Evolutionary conservation across 495 filamentous ascomycete genomes (phyloP), one percentile per base, ranked within the genome.

Genomic region (Aspergillus kassunensis): DNA sequence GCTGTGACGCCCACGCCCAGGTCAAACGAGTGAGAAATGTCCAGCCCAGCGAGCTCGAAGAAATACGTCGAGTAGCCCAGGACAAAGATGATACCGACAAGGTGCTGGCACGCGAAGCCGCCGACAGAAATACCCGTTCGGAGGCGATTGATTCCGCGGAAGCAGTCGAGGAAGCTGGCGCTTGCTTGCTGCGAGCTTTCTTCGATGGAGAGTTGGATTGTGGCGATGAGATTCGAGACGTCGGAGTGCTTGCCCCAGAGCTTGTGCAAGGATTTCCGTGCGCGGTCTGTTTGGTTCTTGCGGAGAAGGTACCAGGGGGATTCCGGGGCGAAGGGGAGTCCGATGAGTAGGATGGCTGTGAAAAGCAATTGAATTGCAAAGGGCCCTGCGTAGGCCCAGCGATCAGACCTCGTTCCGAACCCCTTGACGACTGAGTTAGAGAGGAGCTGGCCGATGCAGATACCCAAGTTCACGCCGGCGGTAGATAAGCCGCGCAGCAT

Each of bases 21-120:
- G 23, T 44, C 24, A 16, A 44, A 44, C 10, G 23, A 21, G 2
- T 27, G 8, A 9, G 13, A 9, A 3, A 12, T 29, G n/a, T 12
- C 18, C 23, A 44, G 23, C 7, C 42, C 42, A 2, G 23, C 42
- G 2, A 44, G 42, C 13, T 44, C 18, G 12, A 44, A 29, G 23
- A 44, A 44, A 29, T 44, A 44, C 15, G 23, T 16, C 13, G 27
- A 29, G 42, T 30, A 44, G n/a, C 42, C 42, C 4, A 44, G 42
- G 8, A 44, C 42, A n/a, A 25, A 44, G 12, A 29, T 29, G 10
- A 44, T 29, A 9, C 42, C 42, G 9, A 16, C 23, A 2, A 13
- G 24, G 21, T 25, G 23, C 23, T 44, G 42, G 23, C 23, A 29
- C 13, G 31, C 23, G 18, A 44, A 44, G 8, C 10, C 42, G 4